Conservation (phyloP, 2,329 filamentous ascomycete genomes). For the Acarospora socialis region DNA sequence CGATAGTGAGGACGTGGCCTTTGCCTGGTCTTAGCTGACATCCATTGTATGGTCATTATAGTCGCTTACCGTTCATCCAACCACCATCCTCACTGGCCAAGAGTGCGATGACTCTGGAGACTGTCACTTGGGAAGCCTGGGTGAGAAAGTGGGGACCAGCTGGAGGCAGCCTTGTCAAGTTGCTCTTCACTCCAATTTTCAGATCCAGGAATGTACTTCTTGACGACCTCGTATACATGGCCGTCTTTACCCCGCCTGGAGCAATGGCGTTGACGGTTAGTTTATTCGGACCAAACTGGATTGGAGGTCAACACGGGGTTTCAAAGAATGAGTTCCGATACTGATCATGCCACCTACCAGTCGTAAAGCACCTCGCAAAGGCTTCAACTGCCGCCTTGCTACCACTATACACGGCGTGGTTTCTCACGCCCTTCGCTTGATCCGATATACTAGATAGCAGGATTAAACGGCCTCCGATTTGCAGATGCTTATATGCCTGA, state of each 20-base stretch:
- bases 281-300: slow-evolving; percentile 51
- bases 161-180: neutral
- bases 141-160: too few species aligned
- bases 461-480: neutral
- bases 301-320: too few species aligned
- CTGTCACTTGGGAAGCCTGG: too few species aligned
- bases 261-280: slow-evolving; percentile 56
- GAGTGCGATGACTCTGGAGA: neutral
- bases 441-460: slow-evolving; percentile 1
- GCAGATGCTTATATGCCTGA: neutral
- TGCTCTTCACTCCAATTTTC: slow-evolving; percentile 2
- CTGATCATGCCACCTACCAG: slow-evolving; percentile 33
- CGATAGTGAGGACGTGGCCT: too few species aligned
- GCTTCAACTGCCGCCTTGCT: slow-evolving; percentile 65
- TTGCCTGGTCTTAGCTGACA: too few species aligned
- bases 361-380: slow-evolving; percentile 61
- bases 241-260: slow-evolving; percentile 52
- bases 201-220: slow-evolving; percentile 1
- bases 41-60: neutral
- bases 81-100: neutral
- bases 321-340: too few species aligned
- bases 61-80: slow-evolving; percentile 1
- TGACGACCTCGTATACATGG: slow-evolving; percentile 43
- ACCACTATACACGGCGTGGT: slow-evolving; percentile 51
- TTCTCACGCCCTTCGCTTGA: neutral